Evolutionary conservation across 2,329 filamentous ascomycete genomes (phyloP), one percentile per base, ranked within the genome.

Genomic region (Aspergillus pseudonomiae): DNA sequence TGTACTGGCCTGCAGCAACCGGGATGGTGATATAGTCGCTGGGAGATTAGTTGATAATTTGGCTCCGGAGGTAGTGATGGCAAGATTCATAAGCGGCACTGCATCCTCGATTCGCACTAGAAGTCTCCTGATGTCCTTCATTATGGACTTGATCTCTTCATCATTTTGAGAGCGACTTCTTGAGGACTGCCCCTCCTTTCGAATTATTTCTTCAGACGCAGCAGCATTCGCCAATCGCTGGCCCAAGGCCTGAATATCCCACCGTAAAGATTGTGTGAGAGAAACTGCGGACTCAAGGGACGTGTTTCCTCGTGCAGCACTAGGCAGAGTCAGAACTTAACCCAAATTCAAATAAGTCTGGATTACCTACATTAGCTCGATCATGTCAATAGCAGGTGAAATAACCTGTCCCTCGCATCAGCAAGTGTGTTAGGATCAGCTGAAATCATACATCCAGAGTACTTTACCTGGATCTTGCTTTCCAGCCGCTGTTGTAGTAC

Each of bases 41-140:
- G 93, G 92, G 32, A 97, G 82, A 3, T 88, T 89, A 0, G 91
- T 91, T 0, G 92, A 93, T 34, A 98, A 83, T 63, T 88, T 96
- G 61, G 94, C 93, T 0, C 95, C 95, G 1, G 94, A 97, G 0
- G 94, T 94, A 1, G 93, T 95, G 68, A 99, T 96, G 61, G 95
- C 95, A 32, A 99, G 84, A 71, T 95, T 97, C 75, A 99, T 90
- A 4, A 97, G 83, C 0, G 94, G 94, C 12, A 98, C 92, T 14
- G 94, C 91, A 76, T 95, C 90, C 75, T 98, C 94, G 65, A 99
- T 96, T 10, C 90, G 88, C 12, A 82, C 80, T 2, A 98, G 84
- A 3, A 99, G 80, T 14, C 81, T 83, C 73, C 89, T 91, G 72
- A 97, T 94, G 53, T 94, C 91, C 12, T 80, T 74, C 59, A 94